phyloP scores from a whole-genome alignment of 2,329 filamentous ascomycete genomes.

The Trichothecium sympodiale region DNA sequence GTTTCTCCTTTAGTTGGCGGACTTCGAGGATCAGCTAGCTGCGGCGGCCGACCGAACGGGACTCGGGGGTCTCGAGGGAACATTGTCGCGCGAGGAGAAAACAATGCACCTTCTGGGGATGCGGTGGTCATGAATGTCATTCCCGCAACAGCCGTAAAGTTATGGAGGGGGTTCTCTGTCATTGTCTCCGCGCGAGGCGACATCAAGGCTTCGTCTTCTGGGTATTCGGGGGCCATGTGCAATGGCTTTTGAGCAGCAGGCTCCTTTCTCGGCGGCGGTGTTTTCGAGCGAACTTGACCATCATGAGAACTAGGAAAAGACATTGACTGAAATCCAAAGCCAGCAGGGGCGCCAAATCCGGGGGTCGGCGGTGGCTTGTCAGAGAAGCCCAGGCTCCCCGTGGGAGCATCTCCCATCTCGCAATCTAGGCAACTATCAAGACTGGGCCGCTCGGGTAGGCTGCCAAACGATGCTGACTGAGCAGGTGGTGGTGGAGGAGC shows the following conservation, averaged over 20 bases:
- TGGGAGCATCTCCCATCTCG: too few species aligned
- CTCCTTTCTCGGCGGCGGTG: not conserved
- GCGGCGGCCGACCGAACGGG: slow-evolving; percentile 38
- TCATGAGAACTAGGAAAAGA: not conserved
- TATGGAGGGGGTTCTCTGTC: slow-evolving; percentile 55
- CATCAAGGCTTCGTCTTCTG: slow-evolving; percentile 47
- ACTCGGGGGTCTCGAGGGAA: slow-evolving; percentile 44
- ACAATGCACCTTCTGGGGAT: slow-evolving; percentile 40
- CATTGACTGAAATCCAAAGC: not conserved
- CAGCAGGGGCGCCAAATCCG: slow-evolving; percentile 1
- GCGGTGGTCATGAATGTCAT: slow-evolving; percentile 41
- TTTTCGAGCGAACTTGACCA: not conserved
- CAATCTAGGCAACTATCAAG: slow-evolving; percentile 12
- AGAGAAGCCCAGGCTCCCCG: too few species aligned
- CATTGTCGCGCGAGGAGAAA: slow-evolving; percentile 38
- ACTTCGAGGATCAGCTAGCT: slow-evolving; percentile 57
- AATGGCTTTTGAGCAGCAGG: slow-evolving; percentile 21
- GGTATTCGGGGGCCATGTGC: slow-evolving; percentile 22
- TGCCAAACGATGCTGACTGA: slow-evolving; percentile 9
- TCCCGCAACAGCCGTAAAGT: slow-evolving; percentile 20
- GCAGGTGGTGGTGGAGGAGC: slow-evolving; percentile 3
- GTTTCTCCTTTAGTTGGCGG: slow-evolving; percentile 64
- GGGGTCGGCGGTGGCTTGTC: not conserved
- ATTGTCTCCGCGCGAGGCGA: slow-evolving; percentile 65
- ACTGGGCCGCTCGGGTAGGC: slow-evolving; percentile 22